A percentile compares a stretch with the other conserved stretches of the same genome.
These are phyloP conservation scores for Mortierella sp. DNA, from an alignment of 371 early-diverging fungal genomes.

Conservation along the genomic window DNA sequence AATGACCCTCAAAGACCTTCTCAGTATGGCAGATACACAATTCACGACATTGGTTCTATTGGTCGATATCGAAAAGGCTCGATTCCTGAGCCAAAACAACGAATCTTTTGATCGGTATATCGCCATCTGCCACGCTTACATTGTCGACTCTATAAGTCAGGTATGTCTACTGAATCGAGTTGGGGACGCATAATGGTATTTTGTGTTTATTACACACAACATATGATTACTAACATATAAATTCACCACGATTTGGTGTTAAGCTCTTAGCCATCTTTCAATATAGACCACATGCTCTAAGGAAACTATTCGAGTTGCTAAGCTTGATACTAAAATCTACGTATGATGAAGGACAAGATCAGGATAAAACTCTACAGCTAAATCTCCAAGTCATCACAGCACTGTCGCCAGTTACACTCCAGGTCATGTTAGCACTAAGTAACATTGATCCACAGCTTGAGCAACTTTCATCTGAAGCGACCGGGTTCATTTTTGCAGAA, in stretches of 20 bases:
- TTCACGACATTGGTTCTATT: conserved; percentile 19
- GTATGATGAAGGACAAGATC: background rate
- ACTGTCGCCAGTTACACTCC: background rate
- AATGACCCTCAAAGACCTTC: conserved; percentile 51
- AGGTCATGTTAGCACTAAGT: background rate
- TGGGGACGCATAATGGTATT: too few relatives aligned
- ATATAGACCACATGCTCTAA: background rate
- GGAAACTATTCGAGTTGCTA: conserved; percentile 28
- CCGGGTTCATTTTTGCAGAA: conserved; percentile 16
- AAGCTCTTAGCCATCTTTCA: conserved; percentile 3
- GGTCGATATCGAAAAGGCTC: conserved; percentile 43
- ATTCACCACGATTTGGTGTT: background rate
- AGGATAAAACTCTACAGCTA: background rate
- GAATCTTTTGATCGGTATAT: background rate
- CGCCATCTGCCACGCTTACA: conserved; percentile 11
- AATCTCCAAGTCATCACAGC: background rate
- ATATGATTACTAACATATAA: too few relatives aligned
- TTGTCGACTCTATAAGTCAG: conserved; percentile 14
- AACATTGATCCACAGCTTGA: conserved; percentile 18
- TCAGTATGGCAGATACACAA: background rate
- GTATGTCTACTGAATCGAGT: conserved; percentile 1
- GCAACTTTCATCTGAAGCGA: conserved; percentile 9
- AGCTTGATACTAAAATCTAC: background rate
- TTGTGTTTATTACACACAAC: too few relatives aligned
- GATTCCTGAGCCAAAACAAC: background rate